phyloP scores from a whole-genome alignment of 139 green algal species.

The Volvox reticuliferus region DNA sequence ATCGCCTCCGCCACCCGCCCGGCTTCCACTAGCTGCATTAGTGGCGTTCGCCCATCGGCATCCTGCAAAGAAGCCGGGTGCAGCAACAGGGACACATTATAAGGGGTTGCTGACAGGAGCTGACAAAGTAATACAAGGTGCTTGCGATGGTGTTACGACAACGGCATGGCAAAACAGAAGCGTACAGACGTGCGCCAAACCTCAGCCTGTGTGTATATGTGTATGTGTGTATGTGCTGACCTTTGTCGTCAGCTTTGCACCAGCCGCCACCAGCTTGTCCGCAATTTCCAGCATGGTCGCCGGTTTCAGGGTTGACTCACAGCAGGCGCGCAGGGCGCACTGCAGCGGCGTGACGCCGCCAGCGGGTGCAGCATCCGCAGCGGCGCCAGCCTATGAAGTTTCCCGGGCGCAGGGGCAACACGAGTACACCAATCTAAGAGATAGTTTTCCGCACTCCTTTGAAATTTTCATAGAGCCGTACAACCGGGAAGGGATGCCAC shows the following conservation, averaged over 20 bases:
- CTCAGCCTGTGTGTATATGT: too few relatives aligned
- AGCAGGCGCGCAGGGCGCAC: not conserved
- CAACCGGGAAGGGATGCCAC: too few relatives aligned
- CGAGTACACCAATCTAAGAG: not conserved
- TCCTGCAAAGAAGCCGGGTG: conserved; percentile 12
- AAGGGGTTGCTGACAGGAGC: too few relatives aligned
- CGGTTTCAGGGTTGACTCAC: not conserved
- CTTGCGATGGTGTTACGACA: not conserved
- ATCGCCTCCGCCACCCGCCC: conserved; percentile 37
- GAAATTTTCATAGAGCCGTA: too few relatives aligned
- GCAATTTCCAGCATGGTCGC: not conserved
- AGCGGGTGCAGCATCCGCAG: not conserved
- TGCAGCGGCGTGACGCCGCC: conserved; percentile 23
- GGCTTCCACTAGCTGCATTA: conserved; percentile 7
- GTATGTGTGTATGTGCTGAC: not conserved
- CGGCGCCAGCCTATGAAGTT: conserved; percentile 12
- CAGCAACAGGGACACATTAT: too few relatives aligned
- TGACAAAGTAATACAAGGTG: not conserved
- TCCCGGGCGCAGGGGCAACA: not conserved
- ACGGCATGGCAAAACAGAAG: not conserved
- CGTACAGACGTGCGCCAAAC: not conserved
- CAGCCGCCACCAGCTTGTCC: conserved; percentile 20
- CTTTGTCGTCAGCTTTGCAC: conserved; percentile 15
- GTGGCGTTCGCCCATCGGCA: conserved; percentile 6
- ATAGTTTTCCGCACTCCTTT: too few relatives aligned